Evolutionary conservation across 495 filamentous ascomycete genomes (phyloP), one percentile per base, ranked within the genome.

Genomic region (Tuber magnatum): DNA sequence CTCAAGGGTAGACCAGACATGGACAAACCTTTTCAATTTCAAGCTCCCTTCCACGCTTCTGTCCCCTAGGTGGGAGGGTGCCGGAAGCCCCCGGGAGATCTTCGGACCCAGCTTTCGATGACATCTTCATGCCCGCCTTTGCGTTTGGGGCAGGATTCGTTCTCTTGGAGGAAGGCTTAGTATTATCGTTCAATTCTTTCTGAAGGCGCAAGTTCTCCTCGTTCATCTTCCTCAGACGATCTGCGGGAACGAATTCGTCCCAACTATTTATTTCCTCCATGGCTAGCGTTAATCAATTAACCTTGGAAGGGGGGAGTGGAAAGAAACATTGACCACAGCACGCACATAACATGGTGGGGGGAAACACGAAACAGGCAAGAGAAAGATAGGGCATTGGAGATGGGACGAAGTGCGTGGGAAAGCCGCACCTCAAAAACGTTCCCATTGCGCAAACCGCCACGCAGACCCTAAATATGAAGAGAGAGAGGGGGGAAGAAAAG

Each of bases 161-260:
- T 75, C 81, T 82, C 28, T 73, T 76, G 40, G 79, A 74, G 41
- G 78, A 74, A 9, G 80, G 77, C 65, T 82, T 82, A 18, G 80
- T 80, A 46, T 78, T 79, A 43, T 83, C 81, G 76, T 82, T 83
- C 38, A 83, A 75, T 71, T 79, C 74, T 65, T 83, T 82, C 74
- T 83, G 81, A 20, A 83, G 61, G n/a, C 78, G 76, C 7, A 83
- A 91, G 84, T 98, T 97, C 85, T 98, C 95, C 51, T 97, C 93
- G 48, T 90, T 97, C 84, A 93, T 91, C 86, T 97, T 97, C 74
- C 94, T 90, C 22, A 99, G 90, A 73, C 95, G 93, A 83, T 98
- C 95, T 83, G 94, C 90, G 14, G 92, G 90, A 56, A 98, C 95
- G 94, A 94, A 98, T 86, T 99, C 95, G 86, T 99, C 95, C 95